A percentile compares a stretch with the other conserved stretches of the same genome.
These are phyloP conservation scores for Vachellia pachyceras DNA, from an alignment of 306 rosid species.

Conservation along the genomic window DNA sequence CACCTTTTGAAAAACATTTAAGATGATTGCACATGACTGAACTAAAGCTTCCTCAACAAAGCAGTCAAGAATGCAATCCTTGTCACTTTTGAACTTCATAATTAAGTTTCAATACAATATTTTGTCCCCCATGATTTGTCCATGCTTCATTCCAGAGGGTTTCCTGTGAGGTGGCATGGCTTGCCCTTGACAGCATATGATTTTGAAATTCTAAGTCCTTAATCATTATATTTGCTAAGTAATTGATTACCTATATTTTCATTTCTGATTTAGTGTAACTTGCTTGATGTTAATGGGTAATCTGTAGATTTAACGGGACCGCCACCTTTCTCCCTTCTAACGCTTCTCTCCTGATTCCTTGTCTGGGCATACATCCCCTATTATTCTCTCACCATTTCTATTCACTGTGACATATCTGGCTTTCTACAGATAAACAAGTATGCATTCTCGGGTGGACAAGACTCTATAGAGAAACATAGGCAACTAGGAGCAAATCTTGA, in stretches of 20 bases:
- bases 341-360: neutral
- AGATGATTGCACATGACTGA: neutral
- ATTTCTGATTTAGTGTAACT: constrained; percentile 5
- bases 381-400: neutral
- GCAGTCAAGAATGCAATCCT: neutral
- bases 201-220: neutral
- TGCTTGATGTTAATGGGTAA: neutral
- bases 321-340: neutral
- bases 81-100: neutral
- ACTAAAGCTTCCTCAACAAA: neutral
- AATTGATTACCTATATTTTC: neutral
- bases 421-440: constrained; percentile 69
- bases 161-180: neutral
- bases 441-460: constrained; percentile 98
- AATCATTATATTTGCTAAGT: constrained; percentile 19
- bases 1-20: neutral
- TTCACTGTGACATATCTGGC: constrained; percentile 28
- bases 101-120: neutral
- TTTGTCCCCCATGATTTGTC: neutral
- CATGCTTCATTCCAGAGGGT: neutral
- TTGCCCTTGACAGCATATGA: neutral
- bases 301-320: neutral
- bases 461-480: constrained; percentile 86
- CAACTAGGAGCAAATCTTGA: constrained; percentile 88
- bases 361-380: neutral